Base-by-base conservation (phyloP, 2,329 filamentous ascomycete species). In the Penicillium sp. region DNA sequence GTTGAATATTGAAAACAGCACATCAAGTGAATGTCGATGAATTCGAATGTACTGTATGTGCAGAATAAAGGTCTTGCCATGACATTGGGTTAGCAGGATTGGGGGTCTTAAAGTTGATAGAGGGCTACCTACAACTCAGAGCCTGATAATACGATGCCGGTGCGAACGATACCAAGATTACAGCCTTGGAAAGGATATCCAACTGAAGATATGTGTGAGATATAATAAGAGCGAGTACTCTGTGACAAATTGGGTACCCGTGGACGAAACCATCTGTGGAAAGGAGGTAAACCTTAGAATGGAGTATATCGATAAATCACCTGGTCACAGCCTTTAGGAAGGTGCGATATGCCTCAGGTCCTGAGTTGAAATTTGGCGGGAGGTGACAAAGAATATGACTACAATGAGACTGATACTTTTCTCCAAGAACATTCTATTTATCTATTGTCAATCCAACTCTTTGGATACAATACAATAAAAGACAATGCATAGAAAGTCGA, bases 401-500 rank as follows among this genome's bases (percentile, higher is more conserved):
- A 45, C 1, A 16, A 35, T 5, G 14, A 14, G 14, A 1, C 12
- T 33, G 12, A 22, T 1, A 5, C 2, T 3, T 16, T 11, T 12
- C 16, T 7, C 14, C 16, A 4, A 12, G 31, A 16, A 1, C 31
- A 33, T 35, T n/a, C 5, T n/a, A 35, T 33, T 45, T 9, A 25
- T 35, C 9, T 33, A 22, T 45, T 33, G 4, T 11, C 11, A n/a
- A 22, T n/a, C 3, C 7, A 35, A 22, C 16, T 8, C 12, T 19
- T 45, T 19, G 14, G 12, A 45, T 25, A 35, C 19, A 22, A 45
- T 45, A 33, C 17, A 33, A 45, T 45, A 22, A 30, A n/a, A 22
- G 28, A 43, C 25, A 43, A 45, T 45, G 30, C n/a, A 33, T 45
- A 45, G 14, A 45, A 45, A 3, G 17, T 47, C 16, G 17, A 46